Base-by-base conservation (phyloP, 345 rosid species). In the Salix caprea region DNA sequence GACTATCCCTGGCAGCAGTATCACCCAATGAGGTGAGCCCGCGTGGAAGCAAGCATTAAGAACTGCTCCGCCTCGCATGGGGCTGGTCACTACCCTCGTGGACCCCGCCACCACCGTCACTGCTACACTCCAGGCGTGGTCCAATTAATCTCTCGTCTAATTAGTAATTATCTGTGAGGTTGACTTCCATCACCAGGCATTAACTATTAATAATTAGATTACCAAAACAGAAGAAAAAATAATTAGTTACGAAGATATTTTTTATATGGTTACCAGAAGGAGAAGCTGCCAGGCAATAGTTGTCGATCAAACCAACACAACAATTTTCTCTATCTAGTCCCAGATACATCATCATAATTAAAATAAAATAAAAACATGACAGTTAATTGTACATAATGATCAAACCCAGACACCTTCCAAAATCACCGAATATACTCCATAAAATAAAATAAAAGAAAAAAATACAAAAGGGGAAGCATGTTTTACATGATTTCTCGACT, bases 61-160 rank as follows among this genome's bases (percentile, higher is more conserved):
- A 30, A 12, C 11, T 1, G 16, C 72, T 48, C 68, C 52, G 23
- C 36, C 87, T 72, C 88, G 85, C 90, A 78, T 87, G 90, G 76
- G 74, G 44, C 82, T 77, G 56, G 72, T 79, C 87, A 73, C 85
- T 37, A 58, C 70, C 12, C 52, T 4, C 16, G 54, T 37, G 77
- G 78, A 66, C 70, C 86, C 90, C 81, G 39, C 65, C 32, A 36
- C 71, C 71, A 69, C 71, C 13, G 6, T 70, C 52, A 58, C 69
- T 62, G 61, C n/a, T 12, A 68, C 87, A 30, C 84, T 54, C 56
- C 48, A 19, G 52, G 30, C 75, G 67, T 80, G 39, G 13, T 28
- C 84, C 83, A 61, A 62, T 70, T 52, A 12, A 56, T 72, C 77
- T 71, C 74, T 78, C 34, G 24, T 44, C 74, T 24, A 58, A 39